Evolutionary conservation across 768 basidiomycete genomes (phyloP), one percentile per base, ranked within the genome.

Genomic region (Amanita thiersii): DNA sequence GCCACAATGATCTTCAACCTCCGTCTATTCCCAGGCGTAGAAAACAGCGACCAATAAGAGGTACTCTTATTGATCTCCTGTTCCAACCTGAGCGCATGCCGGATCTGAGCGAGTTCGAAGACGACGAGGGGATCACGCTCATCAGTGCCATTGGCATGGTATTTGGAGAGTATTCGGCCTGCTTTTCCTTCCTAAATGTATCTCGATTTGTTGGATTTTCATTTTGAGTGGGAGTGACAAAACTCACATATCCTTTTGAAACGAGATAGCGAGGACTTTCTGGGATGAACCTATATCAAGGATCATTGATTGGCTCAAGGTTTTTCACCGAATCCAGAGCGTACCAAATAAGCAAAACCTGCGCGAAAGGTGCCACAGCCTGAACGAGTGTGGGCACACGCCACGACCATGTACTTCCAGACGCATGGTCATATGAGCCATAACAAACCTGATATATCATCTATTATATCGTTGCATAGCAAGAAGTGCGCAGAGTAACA

Each of bases 241-340:
- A n/a, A n/a, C n/a, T n/a, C n/a, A n/a, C n/a, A n/a, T n/a, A n/a
- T n/a, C 80, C 79, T 54, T 74, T 73, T 24, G 78, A 73, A 1
- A 81, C 69, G 10, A 84, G 66, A 59, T 70, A 85, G 19, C 81
- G 68, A 19, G 81, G 81, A 29, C 77, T 79, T 51, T 84, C 81
- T 2, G 81, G 81, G 12, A 79, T 62, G 44, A 81, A 75, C 74
- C 75, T 78, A 55, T 35, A 21, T 12, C 5, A 36, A 4, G 8
- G n/a, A n/a, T n/a, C n/a, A n/a, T n/a, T n/a, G n/a, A n/a, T n/a
- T n/a, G n/a, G n/a, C n/a, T n/a, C n/a, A n/a, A n/a, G n/a, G n/a
- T n/a, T n/a, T n/a, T n/a, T n/a, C n/a, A n/a, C n/a, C n/a, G n/a
- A n/a, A 14, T 25, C 9, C 8, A 14, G 3, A 21, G 45, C 64